phyloP scores from a whole-genome alignment of 2,329 filamentous ascomycete genomes.

The Ilyonectria robusta region DNA sequence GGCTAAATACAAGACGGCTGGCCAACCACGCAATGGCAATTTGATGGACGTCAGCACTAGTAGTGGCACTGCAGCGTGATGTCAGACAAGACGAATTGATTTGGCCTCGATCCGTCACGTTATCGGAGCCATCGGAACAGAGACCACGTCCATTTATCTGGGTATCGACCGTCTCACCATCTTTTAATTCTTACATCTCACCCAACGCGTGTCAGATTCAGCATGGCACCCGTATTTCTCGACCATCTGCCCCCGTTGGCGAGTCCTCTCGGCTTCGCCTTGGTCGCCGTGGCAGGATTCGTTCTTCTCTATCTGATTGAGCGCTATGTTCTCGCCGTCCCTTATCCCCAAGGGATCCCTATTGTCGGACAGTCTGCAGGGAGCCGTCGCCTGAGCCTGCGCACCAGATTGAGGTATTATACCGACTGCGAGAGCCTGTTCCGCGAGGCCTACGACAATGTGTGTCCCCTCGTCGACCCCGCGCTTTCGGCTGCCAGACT shows the following conservation, averaged over 20 bases:
- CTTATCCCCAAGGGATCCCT: conserved; percentile 45
- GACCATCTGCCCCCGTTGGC: conserved; percentile 23
- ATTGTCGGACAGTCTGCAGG: conserved; percentile 47
- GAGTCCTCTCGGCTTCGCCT: conserved; percentile 30
- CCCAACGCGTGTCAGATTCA: neutral
- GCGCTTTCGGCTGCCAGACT: neutral
- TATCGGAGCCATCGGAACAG: neutral
- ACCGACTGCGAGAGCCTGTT: conserved; percentile 50
- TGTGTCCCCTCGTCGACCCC: conserved; percentile 17
- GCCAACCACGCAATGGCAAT: neutral
- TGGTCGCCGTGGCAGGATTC: neutral
- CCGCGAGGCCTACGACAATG: conserved; percentile 50
- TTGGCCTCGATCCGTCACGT: neutral
- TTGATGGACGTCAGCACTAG: neutral
- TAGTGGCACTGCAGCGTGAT: neutral
- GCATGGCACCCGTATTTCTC: conserved; percentile 23
- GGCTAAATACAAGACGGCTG: too few relatives aligned
- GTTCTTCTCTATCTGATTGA: conserved; percentile 39
- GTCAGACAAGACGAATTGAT: neutral
- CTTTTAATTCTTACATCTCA: neutral
- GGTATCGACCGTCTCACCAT: neutral
- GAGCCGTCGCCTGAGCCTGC: conserved; percentile 47
- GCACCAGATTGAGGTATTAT: conserved; percentile 48
- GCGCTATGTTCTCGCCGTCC: conserved; percentile 33
- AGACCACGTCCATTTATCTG: neutral